Conservation (phyloP, 2,329 filamentous ascomycete species). For the Drechslerella coelobrocha region DNA sequence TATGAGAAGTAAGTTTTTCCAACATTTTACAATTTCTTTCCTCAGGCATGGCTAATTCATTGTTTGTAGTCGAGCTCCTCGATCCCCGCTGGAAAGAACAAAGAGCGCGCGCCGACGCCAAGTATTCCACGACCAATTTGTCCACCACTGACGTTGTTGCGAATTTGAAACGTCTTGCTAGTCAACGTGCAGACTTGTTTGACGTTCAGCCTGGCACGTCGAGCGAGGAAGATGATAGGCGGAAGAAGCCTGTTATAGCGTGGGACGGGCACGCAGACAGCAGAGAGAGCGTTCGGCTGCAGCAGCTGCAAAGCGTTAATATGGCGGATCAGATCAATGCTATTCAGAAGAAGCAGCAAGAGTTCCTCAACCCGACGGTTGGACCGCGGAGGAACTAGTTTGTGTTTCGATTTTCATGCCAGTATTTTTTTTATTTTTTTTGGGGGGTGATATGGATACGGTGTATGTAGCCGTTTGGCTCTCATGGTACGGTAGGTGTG, state of each 20-base stretch:
- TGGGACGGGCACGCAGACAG: constrained; percentile 72
- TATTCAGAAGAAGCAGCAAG: constrained; percentile 67
- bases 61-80: constrained; percentile 74
- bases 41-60: constrained; percentile 52
- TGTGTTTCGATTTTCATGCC: neutral
- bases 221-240: constrained; percentile 67
- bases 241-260: constrained; percentile 68
- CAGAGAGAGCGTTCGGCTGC: constrained; percentile 64
- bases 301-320: constrained; percentile 72
- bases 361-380: constrained; percentile 54
- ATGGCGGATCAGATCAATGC: constrained; percentile 84
- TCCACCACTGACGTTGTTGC: constrained; percentile 86
- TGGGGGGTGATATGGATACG: constrained; percentile 9
- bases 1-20: constrained; percentile 73
- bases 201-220: constrained; percentile 65
- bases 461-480: neutral
- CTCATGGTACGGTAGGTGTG: no score
- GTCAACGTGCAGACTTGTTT: constrained; percentile 85
- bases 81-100: constrained; percentile 97
- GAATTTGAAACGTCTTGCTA: constrained; percentile 93
- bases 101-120: constrained; percentile 83
- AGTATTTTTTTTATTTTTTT: constrained; percentile 18
- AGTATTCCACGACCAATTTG: constrained; percentile 83
- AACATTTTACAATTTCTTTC: neutral
- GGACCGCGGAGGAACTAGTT: constrained; percentile 52